Conservation (phyloP, 108 stramenopile genomes). For the Cyclostephanos tholiformis region DNA sequence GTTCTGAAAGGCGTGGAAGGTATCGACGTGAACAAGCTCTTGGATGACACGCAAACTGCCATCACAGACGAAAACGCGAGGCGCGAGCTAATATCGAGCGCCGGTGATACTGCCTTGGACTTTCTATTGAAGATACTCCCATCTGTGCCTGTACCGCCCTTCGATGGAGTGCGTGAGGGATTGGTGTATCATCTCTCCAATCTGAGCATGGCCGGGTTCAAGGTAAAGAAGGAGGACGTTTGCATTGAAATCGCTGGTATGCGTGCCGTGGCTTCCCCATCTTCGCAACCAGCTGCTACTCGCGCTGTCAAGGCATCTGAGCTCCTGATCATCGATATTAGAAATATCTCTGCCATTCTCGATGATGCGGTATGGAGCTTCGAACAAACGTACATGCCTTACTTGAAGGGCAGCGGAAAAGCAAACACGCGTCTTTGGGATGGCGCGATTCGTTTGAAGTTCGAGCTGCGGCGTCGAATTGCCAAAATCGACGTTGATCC, state of each 20-base stretch:
- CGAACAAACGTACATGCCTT: constrained; percentile 92
- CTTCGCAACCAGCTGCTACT: constrained; percentile 15
- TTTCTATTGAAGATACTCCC: constrained; percentile 83
- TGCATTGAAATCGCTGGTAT: constrained; percentile 87
- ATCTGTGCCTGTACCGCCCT: constrained; percentile 86
- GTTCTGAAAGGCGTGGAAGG: constrained; percentile 78
- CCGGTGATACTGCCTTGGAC: constrained; percentile 85
- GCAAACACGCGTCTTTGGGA: constrained; percentile 77
- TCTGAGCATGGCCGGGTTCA: constrained; percentile 88
- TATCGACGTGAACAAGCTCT: constrained; percentile 76
- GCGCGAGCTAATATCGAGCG: constrained; percentile 75
- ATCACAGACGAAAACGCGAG: constrained; percentile 82
- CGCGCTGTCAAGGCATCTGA: constrained; percentile 72
- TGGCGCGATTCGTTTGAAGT: constrained; percentile 80
- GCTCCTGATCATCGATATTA: constrained; percentile 84
- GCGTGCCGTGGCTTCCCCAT: constrained; percentile 61
- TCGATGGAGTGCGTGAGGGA: constrained; percentile 88
- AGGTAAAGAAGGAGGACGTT: constrained; percentile 86
- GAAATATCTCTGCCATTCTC: constrained; percentile 79
- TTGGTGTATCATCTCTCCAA: constrained; percentile 83
- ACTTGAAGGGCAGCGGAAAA: constrained; percentile 81
- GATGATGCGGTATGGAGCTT: constrained; percentile 86
- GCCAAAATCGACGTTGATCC: constrained; percentile 31
- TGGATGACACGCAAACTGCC: constrained; percentile 75
- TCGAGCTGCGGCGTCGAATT: constrained; percentile 75